Conservation (phyloP, 148 eudicot species). For the Tetragonia tetragonoides region DNA sequence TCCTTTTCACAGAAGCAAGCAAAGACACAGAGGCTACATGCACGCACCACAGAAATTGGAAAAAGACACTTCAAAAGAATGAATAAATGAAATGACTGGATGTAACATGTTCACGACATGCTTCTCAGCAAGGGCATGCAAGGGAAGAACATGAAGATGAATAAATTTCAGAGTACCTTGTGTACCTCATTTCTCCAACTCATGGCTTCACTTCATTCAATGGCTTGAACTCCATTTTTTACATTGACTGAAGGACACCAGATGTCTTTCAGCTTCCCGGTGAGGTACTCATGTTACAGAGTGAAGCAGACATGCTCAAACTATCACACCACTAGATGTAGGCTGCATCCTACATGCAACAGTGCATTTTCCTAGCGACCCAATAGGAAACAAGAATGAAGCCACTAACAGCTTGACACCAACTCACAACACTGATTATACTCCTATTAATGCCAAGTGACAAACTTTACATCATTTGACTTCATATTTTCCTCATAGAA, state of each 20-base stretch:
- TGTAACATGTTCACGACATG: background rate
- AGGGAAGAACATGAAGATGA: background rate
- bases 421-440: background rate
- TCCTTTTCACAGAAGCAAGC: background rate
- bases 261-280: background rate
- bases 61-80: too few species aligned
- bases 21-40: background rate
- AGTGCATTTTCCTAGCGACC: background rate
- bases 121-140: background rate
- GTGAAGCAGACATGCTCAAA: background rate
- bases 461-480: background rate
- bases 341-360: background rate
- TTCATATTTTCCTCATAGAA: slow-evolving; percentile 47
- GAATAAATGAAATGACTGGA: background rate
- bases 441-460: background rate
- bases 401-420: background rate
- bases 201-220: background rate
- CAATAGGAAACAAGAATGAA: background rate
- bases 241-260: background rate
- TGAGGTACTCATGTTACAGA: background rate
- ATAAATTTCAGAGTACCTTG: background rate
- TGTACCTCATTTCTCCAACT: background rate
- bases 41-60: too few species aligned
- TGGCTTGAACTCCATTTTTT: background rate
- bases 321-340: background rate